These are phyloP conservation scores for Exidia glandulosa DNA, from an alignment of 768 basidiomycete genomes.

Conservation along the genomic window DNA sequence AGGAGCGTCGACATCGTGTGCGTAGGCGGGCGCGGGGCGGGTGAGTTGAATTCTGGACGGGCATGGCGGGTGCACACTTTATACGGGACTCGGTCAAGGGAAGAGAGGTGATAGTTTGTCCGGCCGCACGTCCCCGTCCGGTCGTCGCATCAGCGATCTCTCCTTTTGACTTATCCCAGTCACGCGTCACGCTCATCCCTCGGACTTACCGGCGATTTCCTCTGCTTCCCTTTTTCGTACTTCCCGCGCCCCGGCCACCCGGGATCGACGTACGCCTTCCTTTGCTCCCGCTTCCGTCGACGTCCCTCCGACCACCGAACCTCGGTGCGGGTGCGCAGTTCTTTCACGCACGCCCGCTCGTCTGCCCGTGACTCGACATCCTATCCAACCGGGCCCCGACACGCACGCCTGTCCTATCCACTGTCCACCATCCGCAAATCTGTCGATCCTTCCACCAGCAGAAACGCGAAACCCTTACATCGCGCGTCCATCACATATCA, in stretches of 20 bases:
- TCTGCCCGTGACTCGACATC: too few relatives aligned
- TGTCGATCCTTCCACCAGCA: too few relatives aligned
- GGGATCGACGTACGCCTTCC: background rate
- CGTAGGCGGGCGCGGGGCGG: background rate
- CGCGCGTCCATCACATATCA: too few relatives aligned
- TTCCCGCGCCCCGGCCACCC: background rate
- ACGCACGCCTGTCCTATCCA: too few relatives aligned
- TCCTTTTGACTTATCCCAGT: too few relatives aligned
- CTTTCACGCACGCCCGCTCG: too few relatives aligned
- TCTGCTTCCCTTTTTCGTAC: background rate
- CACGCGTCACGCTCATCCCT: background rate
- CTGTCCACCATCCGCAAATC: too few relatives aligned
- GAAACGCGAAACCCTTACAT: too few relatives aligned
- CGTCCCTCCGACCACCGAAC: too few relatives aligned
- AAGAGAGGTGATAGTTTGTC: background rate
- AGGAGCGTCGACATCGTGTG: background rate
- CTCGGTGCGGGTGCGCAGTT: too few relatives aligned
- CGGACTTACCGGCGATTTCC: background rate
- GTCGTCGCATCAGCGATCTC: background rate
- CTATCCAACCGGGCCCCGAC: too few relatives aligned
- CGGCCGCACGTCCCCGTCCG: background rate
- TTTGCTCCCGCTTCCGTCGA: too few relatives aligned
- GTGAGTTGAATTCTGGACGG: background rate
- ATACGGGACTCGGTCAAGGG: background rate
- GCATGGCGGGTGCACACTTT: background rate